phyloP scores from a whole-genome alignment of 306 rosid species.

The Inga oerstediana region DNA sequence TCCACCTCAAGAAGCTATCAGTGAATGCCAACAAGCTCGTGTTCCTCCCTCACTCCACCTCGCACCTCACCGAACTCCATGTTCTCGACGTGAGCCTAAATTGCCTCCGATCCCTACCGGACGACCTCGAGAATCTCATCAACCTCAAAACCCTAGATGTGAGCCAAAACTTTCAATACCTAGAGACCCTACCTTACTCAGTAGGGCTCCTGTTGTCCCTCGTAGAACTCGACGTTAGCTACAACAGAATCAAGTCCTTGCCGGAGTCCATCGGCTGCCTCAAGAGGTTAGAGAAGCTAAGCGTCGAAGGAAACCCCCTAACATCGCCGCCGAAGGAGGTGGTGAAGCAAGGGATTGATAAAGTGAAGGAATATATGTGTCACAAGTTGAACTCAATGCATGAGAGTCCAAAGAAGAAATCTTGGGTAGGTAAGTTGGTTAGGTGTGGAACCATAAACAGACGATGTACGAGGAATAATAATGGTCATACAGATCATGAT shows the following conservation, averaged over 20 bases:
- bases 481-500: constrained; percentile 11
- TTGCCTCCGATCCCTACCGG: constrained; percentile 77
- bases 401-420: constrained; percentile 59
- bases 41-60: constrained; percentile 65
- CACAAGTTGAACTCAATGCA: constrained; percentile 57
- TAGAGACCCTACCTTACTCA: constrained; percentile 66
- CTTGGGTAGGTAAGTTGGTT: constrained; percentile 69
- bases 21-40: constrained; percentile 80
- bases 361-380: constrained; percentile 66
- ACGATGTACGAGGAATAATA: background rate
- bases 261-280: constrained; percentile 81
- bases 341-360: constrained; percentile 62
- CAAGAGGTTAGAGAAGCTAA: constrained; percentile 60
- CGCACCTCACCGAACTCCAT: constrained; percentile 57
- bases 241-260: constrained; percentile 61
- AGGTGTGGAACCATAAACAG: constrained; percentile 55
- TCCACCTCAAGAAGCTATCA: constrained; percentile 64
- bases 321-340: constrained; percentile 65
- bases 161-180: constrained; percentile 90
- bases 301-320: constrained; percentile 83
- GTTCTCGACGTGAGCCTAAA: constrained; percentile 75
- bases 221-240: constrained; percentile 75
- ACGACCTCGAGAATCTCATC: constrained; percentile 76
- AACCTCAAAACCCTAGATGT: constrained; percentile 75
- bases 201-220: constrained; percentile 80